These are phyloP conservation scores for Lathyrus tuberosus DNA, from an alignment of 306 rosid species.

Conservation along the genomic window DNA sequence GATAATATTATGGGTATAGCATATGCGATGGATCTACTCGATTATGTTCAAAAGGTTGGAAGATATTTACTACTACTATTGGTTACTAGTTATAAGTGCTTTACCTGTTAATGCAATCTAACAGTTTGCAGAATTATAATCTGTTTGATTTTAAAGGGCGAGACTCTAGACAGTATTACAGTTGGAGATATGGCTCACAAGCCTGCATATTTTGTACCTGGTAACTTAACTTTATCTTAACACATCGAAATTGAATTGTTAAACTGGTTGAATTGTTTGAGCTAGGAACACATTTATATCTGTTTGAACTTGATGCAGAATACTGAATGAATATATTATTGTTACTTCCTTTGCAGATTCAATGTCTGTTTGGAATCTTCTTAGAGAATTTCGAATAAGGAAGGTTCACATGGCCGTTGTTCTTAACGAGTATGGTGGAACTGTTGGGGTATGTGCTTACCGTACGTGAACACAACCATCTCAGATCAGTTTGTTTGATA, in stretches of 20 bases:
- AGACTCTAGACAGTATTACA: constrained; percentile 76
- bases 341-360: constrained; percentile 73
- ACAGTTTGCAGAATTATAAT: constrained; percentile 62
- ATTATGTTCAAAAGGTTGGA: constrained; percentile 82
- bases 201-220: constrained; percentile 98
- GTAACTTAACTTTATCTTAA: constrained; percentile 55
- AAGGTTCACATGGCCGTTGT: constrained; percentile 99
- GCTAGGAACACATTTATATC: constrained; percentile 16
- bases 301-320: background rate
- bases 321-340: constrained; percentile 40
- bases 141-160: constrained; percentile 93
- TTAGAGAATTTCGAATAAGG: constrained; percentile 95
- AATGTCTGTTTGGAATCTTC: constrained; percentile 99
- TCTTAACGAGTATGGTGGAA: constrained; percentile 98
- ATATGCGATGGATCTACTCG: constrained; percentile 96
- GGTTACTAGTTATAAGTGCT: constrained; percentile 38
- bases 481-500: constrained; percentile 37
- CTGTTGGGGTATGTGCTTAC: constrained; percentile 82
- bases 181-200: constrained; percentile 98
- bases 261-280: constrained; percentile 16
- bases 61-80: constrained; percentile 39
- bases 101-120: constrained; percentile 56
- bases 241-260: constrained; percentile 27
- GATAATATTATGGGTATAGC: constrained; percentile 98
- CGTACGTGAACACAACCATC: constrained; percentile 26